Percentiles rank a stretch among this genome's conserved stretches.
phyloP scores from a whole-genome alignment of 1,139 yeast genomes.

The Scheffersomyces cryptocercus region DNA sequence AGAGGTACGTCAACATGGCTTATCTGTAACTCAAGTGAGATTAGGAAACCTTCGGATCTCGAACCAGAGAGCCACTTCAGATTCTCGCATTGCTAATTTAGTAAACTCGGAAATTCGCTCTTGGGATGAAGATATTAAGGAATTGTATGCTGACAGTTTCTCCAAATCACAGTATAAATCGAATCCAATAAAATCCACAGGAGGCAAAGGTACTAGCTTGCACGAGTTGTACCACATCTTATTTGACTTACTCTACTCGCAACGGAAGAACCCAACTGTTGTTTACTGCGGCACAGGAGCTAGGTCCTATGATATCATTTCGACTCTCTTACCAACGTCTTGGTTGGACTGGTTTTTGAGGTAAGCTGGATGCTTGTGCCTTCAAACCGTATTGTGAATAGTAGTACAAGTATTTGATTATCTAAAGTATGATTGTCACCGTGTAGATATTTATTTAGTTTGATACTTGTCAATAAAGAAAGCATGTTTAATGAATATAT shows the following conservation, averaged over 20 bases:
- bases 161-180: conserved; percentile 33
- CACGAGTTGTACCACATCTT: conserved; percentile 53
- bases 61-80: conserved; percentile 27
- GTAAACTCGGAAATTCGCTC: conserved; percentile 41
- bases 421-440: too few relatives aligned
- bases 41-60: conserved; percentile 50
- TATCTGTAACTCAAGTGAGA: conserved; percentile 47
- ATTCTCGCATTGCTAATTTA: conserved; percentile 29
- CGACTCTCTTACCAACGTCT: conserved; percentile 35
- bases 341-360: conserved; percentile 28
- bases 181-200: conserved; percentile 35
- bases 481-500: too few relatives aligned
- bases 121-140: conserved; percentile 42
- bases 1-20: conserved; percentile 42
- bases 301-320: conserved; percentile 39
- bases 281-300: conserved; percentile 56
- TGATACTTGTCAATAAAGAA: too few relatives aligned
- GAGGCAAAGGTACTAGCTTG: conserved; percentile 40
- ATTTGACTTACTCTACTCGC: conserved; percentile 52
- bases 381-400: too few relatives aligned
- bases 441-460: too few relatives aligned
- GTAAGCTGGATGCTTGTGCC: neutral
- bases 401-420: too few relatives aligned
- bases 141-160: conserved; percentile 37
- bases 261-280: conserved; percentile 26